Conservation (phyloP, 176 grass and related monocot genomes). For the Pontederia paniculata region DNA sequence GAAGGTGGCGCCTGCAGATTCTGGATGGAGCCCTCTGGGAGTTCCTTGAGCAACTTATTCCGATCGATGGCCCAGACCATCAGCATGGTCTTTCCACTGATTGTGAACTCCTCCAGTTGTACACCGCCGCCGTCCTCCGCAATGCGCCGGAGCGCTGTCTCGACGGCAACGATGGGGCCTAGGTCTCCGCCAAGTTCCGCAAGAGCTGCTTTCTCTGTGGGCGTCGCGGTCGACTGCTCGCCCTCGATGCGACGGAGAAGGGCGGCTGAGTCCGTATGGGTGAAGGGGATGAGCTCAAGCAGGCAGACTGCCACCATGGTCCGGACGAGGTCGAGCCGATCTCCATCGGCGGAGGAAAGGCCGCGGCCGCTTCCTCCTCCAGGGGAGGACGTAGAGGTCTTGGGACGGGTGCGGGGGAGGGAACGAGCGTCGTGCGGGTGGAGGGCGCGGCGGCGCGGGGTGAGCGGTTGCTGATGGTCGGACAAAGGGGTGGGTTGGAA, state of each 20-base stretch:
- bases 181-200: constrained; percentile 54
- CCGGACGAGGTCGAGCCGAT: constrained; percentile 54
- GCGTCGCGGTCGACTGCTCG: constrained; percentile 50
- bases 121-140: constrained; percentile 64
- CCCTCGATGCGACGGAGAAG: constrained; percentile 62
- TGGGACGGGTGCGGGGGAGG: constrained; percentile 42
- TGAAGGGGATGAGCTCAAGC: constrained; percentile 68
- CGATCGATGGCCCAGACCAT: constrained; percentile 95
- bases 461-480: constrained; percentile 24
- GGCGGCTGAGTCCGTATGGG: constrained; percentile 72
- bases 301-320: constrained; percentile 89
- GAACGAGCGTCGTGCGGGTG: constrained; percentile 12
- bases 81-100: constrained; percentile 67
- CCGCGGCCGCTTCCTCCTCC: constrained; percentile 9
- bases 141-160: constrained; percentile 64
- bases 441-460: constrained; percentile 25
- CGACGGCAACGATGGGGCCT: constrained; percentile 45
- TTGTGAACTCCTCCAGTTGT: constrained; percentile 71
- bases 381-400: constrained; percentile 33
- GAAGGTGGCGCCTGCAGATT: constrained; percentile 24
- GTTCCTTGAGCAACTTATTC: constrained; percentile 86
- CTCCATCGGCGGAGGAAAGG: constrained; percentile 12
- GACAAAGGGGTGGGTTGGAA: constrained; percentile 53
- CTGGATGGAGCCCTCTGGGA: constrained; percentile 50
- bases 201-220: constrained; percentile 51